Evolutionary conservation across 2,329 filamentous ascomycete genomes (phyloP).

Genomic region (Oidium heveae): DNA sequence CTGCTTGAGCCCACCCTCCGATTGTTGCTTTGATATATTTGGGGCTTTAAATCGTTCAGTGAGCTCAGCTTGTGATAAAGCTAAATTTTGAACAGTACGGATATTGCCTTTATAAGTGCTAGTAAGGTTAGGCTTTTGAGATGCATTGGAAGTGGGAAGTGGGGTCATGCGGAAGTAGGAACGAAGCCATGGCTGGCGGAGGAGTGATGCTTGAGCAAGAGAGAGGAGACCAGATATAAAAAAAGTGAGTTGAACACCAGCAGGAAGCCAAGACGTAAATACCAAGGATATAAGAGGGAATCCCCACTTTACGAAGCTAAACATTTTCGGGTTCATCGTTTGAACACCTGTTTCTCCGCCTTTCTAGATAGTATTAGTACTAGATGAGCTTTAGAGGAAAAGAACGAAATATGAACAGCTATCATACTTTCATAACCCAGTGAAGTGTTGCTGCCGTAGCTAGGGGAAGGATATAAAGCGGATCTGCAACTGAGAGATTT

Average conservation of each 20-base stretch:
- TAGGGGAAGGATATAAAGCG: conserved; percentile 49
- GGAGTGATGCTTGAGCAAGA: conserved; percentile 19
- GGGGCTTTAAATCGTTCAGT: conserved; percentile 4
- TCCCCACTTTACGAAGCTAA: conserved; percentile 18
- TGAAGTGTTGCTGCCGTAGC: conserved; percentile 32
- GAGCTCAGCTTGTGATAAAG: conserved; percentile 4
- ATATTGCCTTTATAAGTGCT: conserved; percentile 4
- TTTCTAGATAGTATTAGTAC: conserved; percentile 11
- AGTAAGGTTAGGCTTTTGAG: background rate
- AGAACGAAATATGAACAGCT: background rate
- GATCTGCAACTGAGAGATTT: conserved; percentile 54
- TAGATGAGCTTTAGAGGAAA: background rate
- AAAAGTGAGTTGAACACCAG: conserved; percentile 38
- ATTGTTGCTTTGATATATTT: conserved; percentile 3
- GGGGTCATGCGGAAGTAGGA: conserved; percentile 15
- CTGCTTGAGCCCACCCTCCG: background rate
- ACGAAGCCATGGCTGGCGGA: conserved; percentile 19
- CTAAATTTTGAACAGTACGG: conserved; percentile 3
- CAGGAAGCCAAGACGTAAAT: conserved; percentile 23
- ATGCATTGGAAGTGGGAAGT: background rate
- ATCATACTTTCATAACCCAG: conserved; percentile 14
- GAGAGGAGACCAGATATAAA: conserved; percentile 18
- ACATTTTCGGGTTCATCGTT: conserved; percentile 13
- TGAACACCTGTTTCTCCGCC: conserved; percentile 24
- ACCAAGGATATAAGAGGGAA: conserved; percentile 27